Evolutionary conservation across 2,329 filamentous ascomycete species (phyloP), one percentile per base, ranked within the genome.

Genomic region (Nemania serpens): DNA sequence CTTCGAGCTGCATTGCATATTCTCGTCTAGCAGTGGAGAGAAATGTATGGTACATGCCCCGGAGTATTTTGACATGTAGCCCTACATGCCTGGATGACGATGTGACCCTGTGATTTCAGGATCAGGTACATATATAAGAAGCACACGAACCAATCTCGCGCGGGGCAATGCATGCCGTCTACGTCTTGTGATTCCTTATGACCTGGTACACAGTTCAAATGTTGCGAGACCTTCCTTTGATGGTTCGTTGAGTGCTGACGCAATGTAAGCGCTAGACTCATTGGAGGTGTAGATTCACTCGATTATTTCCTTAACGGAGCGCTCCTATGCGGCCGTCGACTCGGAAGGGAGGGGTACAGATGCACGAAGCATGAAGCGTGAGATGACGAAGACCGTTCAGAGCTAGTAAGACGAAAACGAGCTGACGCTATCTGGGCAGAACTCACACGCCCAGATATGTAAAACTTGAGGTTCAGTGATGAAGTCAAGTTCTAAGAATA

Each of bases 221-320:
- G 53, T 29, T 55, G 45, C 54, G 58, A 66, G 59, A 59, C 62
- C 55, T 63, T 60, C 55, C 59, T 62, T 51, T 54, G 58, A 56
- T 58, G 57, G 56, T 55, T 61, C 53, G 49, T 62, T 43, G 49
- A 50, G 53, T 42, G 58, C 64, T 59, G 58, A 63, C 58, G 50
- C 61, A 59, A 57, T 52, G 65, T 66, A 66, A 66, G 65, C 65
- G 43, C 65, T 66, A 66, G 53, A 54, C 59, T 63, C 43, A 45
- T 59, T 63, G 58, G 42, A 50, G 52, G 10, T 46, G 52, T 52
- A 59, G 52, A 59, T 63, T 63, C 57, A 55, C 53, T 59, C 45
- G 39, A 42, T 46, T 54, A 10, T 4, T 47, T 25, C 29, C 15
- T 49, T 50, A 54, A 66, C 55, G 53, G 55, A 55, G 55, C 59